Evolutionary conservation across 208 protist genomes (phyloP), one percentile per base, ranked within the genome.

Genomic region (Trypanosoma congolense): DNA sequence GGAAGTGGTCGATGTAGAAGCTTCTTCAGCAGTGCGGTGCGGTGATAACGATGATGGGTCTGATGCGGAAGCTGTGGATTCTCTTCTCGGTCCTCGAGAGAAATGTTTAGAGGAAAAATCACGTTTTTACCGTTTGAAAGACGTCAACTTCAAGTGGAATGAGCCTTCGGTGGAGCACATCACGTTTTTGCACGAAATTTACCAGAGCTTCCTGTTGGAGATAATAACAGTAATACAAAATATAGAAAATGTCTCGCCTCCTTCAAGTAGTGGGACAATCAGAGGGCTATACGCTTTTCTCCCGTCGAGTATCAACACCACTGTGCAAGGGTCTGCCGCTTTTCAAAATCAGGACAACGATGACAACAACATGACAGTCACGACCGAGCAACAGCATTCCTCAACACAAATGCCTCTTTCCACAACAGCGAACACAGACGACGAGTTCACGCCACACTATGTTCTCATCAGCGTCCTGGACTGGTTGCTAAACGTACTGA

Each of bases 401-500:
- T n/a, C n/a, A n/a, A n/a, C n/a, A n/a, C n/a, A n/a, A n/a, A n/a
- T n/a, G n/a, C n/a, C n/a, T n/a, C n/a, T n/a, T n/a, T n/a, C n/a
- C n/a, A n/a, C n/a, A n/a, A 8, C 26, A 4, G 52, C 60, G 43
- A 66, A 66, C 35, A 66, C 64, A 29, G 60, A 56, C 14, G 35
- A 59, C n/a, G 49, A 61, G 1, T 67, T 82, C 25, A 82, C 63
- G 2, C 67, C 61, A 12, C 54, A 66, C 46, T 77, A 52, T 43
- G 68, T 83, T 2, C 31, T 87, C 21, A 57, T 68, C 18, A 75
- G 73, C 2, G 52, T 70, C 18, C 43, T 77, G 41, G 24, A 52
- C 1, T 77, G 69, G 69, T 30, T 87, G n/a, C 49, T 33, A 29
- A 33, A 36, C 12, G 46, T 87, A 19, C 43, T 73, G 4, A 28